A percentile compares a stretch with the other conserved stretches of the same genome.
These are phyloP conservation scores for Punctularia strigosozonata DNA, from an alignment of 768 basidiomycete species.

Conservation along the genomic window DNA sequence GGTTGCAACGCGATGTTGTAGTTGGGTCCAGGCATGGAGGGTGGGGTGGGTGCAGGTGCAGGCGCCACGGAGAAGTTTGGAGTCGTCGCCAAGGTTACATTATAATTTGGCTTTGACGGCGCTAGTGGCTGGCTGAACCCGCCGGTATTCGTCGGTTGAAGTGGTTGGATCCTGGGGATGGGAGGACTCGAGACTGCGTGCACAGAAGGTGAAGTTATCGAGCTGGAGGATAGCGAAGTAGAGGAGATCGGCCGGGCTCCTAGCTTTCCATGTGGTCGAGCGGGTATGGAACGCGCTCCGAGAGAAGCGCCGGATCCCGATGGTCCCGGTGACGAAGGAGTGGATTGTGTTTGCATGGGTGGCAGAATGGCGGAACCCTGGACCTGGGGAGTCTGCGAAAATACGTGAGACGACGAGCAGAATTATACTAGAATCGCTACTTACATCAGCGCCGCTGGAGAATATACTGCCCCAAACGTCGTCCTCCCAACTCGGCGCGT, in stretches of 20 bases:
- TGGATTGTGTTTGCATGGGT: constrained; percentile 22
- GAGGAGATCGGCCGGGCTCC: constrained; percentile 25
- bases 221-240: constrained; percentile 19
- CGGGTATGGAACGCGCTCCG: too few relatives aligned
- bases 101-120: constrained; percentile 18
- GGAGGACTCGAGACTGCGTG: too few relatives aligned
- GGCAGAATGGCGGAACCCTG: constrained; percentile 6
- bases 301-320: constrained; percentile 23
- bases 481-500: too few relatives aligned
- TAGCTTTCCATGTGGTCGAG: constrained; percentile 15
- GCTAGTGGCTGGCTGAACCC: constrained; percentile 9
- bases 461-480: constrained; percentile 82
- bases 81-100: constrained; percentile 11
- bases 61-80: constrained; percentile 6
- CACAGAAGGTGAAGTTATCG: too few relatives aligned
- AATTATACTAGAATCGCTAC: not conserved
- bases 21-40: constrained; percentile 32
- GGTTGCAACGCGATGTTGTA: constrained; percentile 40
- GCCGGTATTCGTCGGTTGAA: constrained; percentile 9
- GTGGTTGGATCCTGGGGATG: constrained; percentile 12
- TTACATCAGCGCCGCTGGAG: constrained; percentile 25
- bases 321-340: constrained; percentile 26
- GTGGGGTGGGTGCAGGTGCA: constrained; percentile 11
- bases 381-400: constrained; percentile 9
- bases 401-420: not conserved